These are phyloP conservation scores for Bondarzewia mesenterica DNA, from an alignment of 1,284 basidiomycete genomes.

Conservation along the genomic window DNA sequence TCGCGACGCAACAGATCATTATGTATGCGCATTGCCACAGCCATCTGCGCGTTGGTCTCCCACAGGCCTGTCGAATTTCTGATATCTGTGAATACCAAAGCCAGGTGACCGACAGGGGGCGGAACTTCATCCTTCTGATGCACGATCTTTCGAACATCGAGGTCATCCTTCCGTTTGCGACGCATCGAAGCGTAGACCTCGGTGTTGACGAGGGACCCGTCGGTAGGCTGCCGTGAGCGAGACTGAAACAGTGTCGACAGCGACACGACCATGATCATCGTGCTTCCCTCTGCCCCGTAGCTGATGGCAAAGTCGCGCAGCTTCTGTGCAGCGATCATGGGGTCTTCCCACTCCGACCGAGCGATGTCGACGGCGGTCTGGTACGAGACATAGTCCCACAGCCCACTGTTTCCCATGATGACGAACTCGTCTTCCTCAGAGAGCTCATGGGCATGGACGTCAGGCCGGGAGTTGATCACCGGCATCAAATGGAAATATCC, in stretches of 20 bases:
- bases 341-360: constrained; percentile 76
- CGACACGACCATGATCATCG: constrained; percentile 98
- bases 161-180: constrained; percentile 35
- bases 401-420: constrained; percentile 87
- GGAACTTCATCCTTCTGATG: constrained; percentile 78
- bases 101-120: constrained; percentile 84
- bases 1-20: constrained; percentile 84
- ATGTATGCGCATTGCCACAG: constrained; percentile 89
- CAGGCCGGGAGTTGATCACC: constrained; percentile 85
- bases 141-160: constrained; percentile 43
- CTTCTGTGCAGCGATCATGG: constrained; percentile 97
- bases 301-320: constrained; percentile 94
- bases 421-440: constrained; percentile 92
- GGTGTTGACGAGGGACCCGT: too few relatives aligned
- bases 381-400: constrained; percentile 94
- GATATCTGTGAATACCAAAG: constrained; percentile 99
- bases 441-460: constrained; percentile 66
- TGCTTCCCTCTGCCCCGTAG: constrained; percentile 90
- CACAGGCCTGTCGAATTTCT: constrained; percentile 95
- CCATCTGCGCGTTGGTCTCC: constrained; percentile 97
- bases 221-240: constrained; percentile 24
- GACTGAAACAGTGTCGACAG: constrained; percentile 46
- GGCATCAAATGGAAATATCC: constrained; percentile 92
- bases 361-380: constrained; percentile 98
- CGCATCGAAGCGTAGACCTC: too few relatives aligned